phyloP scores from a whole-genome alignment of 177 flowering plant species.

The Telopea speciosissima region DNA sequence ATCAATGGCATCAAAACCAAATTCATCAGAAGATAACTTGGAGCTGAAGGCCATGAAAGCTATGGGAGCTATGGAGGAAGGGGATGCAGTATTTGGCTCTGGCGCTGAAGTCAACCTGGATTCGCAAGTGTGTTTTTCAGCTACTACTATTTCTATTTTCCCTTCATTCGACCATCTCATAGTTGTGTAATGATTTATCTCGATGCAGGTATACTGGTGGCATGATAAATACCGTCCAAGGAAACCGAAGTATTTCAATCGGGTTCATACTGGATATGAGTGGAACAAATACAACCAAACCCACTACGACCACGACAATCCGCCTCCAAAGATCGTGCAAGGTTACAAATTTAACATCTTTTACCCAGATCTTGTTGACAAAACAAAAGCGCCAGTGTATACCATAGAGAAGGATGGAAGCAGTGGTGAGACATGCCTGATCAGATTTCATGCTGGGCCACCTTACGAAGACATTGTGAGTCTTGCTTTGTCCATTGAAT shows the following conservation, averaged over 20 bases:
- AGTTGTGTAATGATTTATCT: neutral
- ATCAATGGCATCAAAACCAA: slow-evolving; percentile 61
- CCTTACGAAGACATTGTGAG: slow-evolving; percentile 98
- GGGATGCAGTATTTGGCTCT: slow-evolving; percentile 88
- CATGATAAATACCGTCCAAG: slow-evolving; percentile 98
- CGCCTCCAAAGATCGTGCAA: slow-evolving; percentile 97
- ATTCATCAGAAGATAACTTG: slow-evolving; percentile 63
- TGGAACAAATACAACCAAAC: slow-evolving; percentile 99
- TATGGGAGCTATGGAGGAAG: slow-evolving; percentile 97
- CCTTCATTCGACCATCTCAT: neutral
- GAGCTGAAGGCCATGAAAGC: slow-evolving; percentile 76
- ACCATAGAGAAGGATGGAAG: slow-evolving; percentile 89
- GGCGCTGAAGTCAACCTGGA: slow-evolving; percentile 91
- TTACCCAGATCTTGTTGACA: slow-evolving; percentile 97
- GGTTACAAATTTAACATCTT: slow-evolving; percentile 97
- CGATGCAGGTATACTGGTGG: slow-evolving; percentile 96
- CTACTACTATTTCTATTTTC: neutral
- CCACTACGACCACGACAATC: slow-evolving; percentile 98
- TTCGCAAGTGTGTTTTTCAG: slow-evolving; percentile 54
- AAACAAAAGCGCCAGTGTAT: slow-evolving; percentile 74
- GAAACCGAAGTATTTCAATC: slow-evolving; percentile 97
- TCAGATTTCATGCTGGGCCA: slow-evolving; percentile 97
- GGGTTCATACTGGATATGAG: slow-evolving; percentile 98
- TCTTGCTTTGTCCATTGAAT: slow-evolving; percentile 4
- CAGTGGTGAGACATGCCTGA: slow-evolving; percentile 83